Conservation (phyloP, 2,329 filamentous ascomycete species). For the Camptophora hylomeconis region DNA sequence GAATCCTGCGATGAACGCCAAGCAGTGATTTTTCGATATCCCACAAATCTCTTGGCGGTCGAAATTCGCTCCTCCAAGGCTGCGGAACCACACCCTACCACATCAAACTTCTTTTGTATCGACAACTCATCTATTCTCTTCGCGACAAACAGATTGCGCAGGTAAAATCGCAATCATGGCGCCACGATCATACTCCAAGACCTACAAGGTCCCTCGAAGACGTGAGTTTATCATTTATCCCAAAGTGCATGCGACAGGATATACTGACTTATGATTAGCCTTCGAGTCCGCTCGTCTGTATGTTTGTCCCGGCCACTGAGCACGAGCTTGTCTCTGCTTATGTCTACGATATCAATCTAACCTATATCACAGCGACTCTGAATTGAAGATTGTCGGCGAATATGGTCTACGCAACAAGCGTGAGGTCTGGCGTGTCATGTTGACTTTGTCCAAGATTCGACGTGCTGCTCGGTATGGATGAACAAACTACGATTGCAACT, state of each 20-base stretch:
- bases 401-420: conserved; percentile 99
- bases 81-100: conserved; percentile 10
- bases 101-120: conserved; percentile 12
- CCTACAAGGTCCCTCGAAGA: conserved; percentile 95
- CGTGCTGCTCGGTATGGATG: conserved; percentile 90
- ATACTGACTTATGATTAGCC: conserved; percentile 38
- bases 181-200: conserved; percentile 84
- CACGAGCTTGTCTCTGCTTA: conserved; percentile 94
- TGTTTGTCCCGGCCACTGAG: conserved; percentile 90
- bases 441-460: conserved; percentile 99
- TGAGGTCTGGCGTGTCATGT: conserved; percentile 99
- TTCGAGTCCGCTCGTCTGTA: conserved; percentile 99
- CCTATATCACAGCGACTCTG: conserved; percentile 82
- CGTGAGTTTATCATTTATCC: conserved; percentile 34
- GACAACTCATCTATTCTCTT: conserved; percentile 13
- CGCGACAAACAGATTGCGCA: too few species aligned
- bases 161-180: conserved; percentile 30
- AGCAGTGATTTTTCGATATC: too few species aligned
- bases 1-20: too few species aligned
- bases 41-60: too few species aligned
- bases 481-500: conserved; percentile 10
- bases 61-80: too few species aligned
- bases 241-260: conserved; percentile 6
- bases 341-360: conserved; percentile 67
- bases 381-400: conserved; percentile 99